These are phyloP conservation scores for Trichosporon sp. DNA, from an alignment of 1,284 basidiomycete species.

Conservation along the genomic window DNA sequence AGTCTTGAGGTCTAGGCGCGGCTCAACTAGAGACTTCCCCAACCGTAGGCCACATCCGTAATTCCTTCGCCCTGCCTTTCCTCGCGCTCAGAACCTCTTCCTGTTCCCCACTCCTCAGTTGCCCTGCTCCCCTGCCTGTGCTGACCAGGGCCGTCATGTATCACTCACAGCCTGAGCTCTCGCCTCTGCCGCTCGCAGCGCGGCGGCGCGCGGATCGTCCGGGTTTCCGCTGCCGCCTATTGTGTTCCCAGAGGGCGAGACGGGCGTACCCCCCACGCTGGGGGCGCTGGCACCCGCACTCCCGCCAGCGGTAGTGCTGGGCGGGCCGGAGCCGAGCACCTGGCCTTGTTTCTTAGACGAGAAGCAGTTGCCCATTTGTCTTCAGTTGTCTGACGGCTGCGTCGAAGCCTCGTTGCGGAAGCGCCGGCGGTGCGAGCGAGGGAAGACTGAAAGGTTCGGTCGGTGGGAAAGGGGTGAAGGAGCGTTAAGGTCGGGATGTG, in stretches of 20 bases:
- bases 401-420: not conserved
- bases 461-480: not conserved
- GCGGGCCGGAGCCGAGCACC: slow-evolving; percentile 10
- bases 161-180: slow-evolving; percentile 1
- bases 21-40: not conserved
- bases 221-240: not conserved
- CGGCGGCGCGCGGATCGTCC: slow-evolving; percentile 3
- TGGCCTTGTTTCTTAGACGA: slow-evolving; percentile 14
- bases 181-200: slow-evolving; percentile 8
- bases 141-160: not conserved
- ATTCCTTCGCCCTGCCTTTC: not conserved
- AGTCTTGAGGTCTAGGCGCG: not conserved
- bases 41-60: not conserved
- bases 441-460: not conserved
- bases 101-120: too few species aligned
- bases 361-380: slow-evolving; percentile 5
- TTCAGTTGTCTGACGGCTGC: not conserved
- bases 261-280: not conserved
- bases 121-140: too few species aligned
- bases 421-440: not conserved
- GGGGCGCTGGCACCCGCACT: not conserved
- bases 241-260: not conserved
- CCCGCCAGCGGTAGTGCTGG: not conserved
- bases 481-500: not conserved
- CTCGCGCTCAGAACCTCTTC: not conserved